A percentile compares a stretch with the other conserved stretches of the same genome.
Evolutionary conservation across 345 rosid genomes (phyloP).

Genomic region (Psidium friedrichsthalianum): DNA sequence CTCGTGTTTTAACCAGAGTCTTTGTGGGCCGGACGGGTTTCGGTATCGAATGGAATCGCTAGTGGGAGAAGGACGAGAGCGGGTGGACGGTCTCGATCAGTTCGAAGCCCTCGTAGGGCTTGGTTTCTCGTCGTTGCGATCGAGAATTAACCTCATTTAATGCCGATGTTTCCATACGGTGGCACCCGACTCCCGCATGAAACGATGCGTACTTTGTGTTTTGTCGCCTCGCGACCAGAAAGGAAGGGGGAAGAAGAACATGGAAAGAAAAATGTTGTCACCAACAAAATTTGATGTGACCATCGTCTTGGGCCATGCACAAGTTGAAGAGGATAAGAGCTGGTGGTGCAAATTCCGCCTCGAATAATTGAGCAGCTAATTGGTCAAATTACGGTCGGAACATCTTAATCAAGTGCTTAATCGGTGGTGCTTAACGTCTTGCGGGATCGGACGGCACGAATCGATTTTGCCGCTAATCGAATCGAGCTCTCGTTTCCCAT

Average conservation of each 20-base stretch:
- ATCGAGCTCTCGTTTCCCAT: too few relatives aligned
- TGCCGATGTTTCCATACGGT: not conserved
- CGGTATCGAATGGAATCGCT: not conserved
- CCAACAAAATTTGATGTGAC: not conserved
- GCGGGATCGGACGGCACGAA: not conserved
- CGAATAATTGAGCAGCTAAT: not conserved
- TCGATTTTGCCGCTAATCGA: not conserved
- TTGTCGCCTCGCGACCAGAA: not conserved
- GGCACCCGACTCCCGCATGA: not conserved
- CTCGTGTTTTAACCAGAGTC: not conserved
- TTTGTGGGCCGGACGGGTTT: not conserved
- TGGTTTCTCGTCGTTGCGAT: not conserved
- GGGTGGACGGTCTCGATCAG: not conserved
- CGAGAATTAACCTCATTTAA: not conserved
- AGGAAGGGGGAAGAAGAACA: not conserved
- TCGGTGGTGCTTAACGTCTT: not conserved
- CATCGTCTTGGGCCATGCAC: not conserved
- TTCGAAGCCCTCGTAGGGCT: not conserved
- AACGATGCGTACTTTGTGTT: not conserved
- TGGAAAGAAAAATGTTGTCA: not conserved
- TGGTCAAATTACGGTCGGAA: not conserved
- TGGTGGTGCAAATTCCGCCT: not conserved
- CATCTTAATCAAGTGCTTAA: not conserved
- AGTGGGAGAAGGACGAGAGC: not conserved
- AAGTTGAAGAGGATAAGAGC: not conserved